Base-by-base conservation (phyloP, 2,329 filamentous ascomycete species). In the Teratosphaeria nubilosa region DNA sequence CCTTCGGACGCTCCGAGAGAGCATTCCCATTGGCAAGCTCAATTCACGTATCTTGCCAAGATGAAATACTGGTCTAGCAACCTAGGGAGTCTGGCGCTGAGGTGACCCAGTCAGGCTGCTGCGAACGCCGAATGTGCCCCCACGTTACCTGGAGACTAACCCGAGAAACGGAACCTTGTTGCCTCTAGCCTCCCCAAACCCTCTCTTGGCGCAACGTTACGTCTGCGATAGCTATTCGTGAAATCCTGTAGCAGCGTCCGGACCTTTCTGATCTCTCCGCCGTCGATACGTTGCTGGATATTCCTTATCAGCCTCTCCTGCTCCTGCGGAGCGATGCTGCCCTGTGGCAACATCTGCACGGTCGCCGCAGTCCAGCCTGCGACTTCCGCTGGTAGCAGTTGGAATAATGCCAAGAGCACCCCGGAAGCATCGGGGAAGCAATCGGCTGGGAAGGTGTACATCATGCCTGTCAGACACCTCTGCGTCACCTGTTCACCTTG, bases 371-470 rank as follows among this genome's bases (percentile, higher is more conserved):
- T 86, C 91, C 94, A 97, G 5, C 78, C 73, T 1, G 88, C 85
- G 14, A 91, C 90, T 69, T 94, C 82, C 56, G 83, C 78, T 0
- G 94, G 94, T 69, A 95, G 78, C 48, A 97, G 77, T 72, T 96
- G 87, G 70, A 99, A 96, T 63, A 97, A 80, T 3, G 87, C 86
- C 60, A 99, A 83, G 56, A 99, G 76, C n/a, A 96, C 90, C 4
- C 91, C 91, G 54, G 90, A 96, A 16, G 91, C 91, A 70, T 99
- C 94, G 0, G 91, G 86, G 69, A 97, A 95, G 75, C 91, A 96
- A 72, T 97, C 94, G 51, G 89, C 84, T 0, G 94, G 95, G 76
- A 99, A 99, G 0, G 88, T 95, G 72, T 96, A 96, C 92, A 99
- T 97, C 91, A 99, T 95, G 60, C 94, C 94, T 1, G 91, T 94